Evolutionary conservation across 2,329 filamentous ascomycete species (phyloP).

Genomic region (Alternaria sp.): DNA sequence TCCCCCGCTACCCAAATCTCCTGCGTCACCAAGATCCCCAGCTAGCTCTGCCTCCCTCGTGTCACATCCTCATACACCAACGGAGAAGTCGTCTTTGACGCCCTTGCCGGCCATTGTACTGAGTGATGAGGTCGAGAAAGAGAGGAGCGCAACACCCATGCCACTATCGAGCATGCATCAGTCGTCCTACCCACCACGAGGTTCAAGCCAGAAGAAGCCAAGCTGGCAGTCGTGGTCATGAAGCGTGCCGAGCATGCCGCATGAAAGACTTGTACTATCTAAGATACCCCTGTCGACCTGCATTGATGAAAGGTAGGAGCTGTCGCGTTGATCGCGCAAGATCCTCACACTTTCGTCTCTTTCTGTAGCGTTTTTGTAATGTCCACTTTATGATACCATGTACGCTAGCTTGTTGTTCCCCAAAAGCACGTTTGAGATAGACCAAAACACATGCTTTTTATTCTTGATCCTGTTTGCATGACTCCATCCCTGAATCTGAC

Average conservation of each 20-base stretch:
- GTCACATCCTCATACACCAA: neutral
- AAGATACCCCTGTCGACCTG: neutral
- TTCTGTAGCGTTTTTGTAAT: neutral
- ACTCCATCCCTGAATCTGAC: neutral
- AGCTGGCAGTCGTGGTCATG: conserved; percentile 24
- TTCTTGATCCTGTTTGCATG: no score
- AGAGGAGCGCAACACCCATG: neutral
- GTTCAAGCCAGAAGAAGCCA: conserved; percentile 7
- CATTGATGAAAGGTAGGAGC: neutral
- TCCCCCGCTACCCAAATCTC: conserved; percentile 26
- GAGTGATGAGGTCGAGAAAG: neutral
- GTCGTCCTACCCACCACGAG: conserved; percentile 7
- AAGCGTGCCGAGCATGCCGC: conserved; percentile 5
- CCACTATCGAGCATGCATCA: neutral
- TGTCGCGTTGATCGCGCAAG: conserved; percentile 1
- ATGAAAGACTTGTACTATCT: neutral
- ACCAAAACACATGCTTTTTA: neutral
- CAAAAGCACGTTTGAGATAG: neutral
- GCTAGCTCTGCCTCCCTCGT: neutral
- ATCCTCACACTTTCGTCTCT: conserved; percentile 1
- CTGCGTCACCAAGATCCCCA: neutral
- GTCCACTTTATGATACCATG: conserved; percentile 6
- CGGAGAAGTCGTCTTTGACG: neutral
- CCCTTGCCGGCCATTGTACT: neutral
- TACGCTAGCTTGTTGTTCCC: neutral